These are phyloP conservation scores for Saitozyma podzolica DNA, from an alignment of 768 basidiomycete genomes.

Conservation along the genomic window DNA sequence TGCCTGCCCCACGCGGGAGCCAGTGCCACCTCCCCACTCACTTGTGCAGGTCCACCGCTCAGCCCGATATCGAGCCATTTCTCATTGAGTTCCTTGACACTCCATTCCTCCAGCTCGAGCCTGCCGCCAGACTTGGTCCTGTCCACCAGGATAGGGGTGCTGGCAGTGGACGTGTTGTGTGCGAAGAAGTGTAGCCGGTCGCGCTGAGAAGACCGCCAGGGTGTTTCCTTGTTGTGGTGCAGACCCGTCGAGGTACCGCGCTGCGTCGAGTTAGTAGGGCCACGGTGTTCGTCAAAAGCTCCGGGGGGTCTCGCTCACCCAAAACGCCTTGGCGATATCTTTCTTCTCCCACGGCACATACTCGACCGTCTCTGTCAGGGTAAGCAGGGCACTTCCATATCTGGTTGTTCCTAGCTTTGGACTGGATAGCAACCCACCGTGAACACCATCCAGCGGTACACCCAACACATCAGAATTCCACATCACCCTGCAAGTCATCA, in stretches of 20 bases:
- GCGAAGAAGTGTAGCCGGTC: conserved; percentile 38
- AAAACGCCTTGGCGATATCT: conserved; percentile 39
- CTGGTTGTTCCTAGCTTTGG: background rate
- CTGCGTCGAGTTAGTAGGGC: conserved; percentile 10
- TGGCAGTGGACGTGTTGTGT: conserved; percentile 20
- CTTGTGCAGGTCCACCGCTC: conserved; percentile 42
- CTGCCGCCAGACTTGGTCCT: conserved; percentile 7
- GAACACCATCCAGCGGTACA: conserved; percentile 36
- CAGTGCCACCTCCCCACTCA: conserved; percentile 7
- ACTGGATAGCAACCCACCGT: conserved; percentile 15
- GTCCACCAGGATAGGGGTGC: conserved; percentile 22
- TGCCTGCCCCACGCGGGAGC: background rate
- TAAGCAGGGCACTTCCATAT: background rate
- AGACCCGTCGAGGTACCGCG: conserved; percentile 45
- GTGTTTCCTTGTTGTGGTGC: conserved; percentile 31
- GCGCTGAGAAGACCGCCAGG: conserved; percentile 42
- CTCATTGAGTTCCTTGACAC: conserved; percentile 27
- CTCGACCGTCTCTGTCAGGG: conserved; percentile 29
- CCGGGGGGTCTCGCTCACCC: conserved; percentile 24
- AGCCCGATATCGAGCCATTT: conserved; percentile 40
- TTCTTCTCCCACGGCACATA: conserved; percentile 38
- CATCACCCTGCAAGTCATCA: conserved; percentile 30
- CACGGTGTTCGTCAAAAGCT: background rate
- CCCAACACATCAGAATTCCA: conserved; percentile 38
- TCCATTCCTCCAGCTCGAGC: conserved; percentile 14